Evolutionary conservation across 352 stramenopile species (phyloP), one percentile per base, ranked within the genome.

Genomic region (Globisporangium lucens): DNA sequence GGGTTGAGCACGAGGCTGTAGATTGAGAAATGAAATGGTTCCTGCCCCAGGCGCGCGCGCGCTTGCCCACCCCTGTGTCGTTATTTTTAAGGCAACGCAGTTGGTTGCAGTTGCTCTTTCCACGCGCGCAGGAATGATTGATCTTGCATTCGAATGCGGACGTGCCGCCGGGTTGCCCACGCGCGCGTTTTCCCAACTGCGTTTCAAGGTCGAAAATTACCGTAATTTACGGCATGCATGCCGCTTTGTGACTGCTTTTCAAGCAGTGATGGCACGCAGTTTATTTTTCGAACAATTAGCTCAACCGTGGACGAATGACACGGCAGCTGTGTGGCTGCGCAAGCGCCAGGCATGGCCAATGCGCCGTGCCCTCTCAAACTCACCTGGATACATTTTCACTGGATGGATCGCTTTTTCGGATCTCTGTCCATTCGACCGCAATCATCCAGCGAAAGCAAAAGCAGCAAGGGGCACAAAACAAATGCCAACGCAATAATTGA

Each of bases 21-120:
- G 74, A 83, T 85, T 85, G 67, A 66, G 73, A 67, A 87, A 83
- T 87, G 79, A 81, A 67, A 67, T 51, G 65, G 38, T 74, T 41
- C 29, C 47, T 36, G 53, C 53, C 53, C 67, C 15, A n/a, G 59
- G 57, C 43, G 61, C 41, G 65, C 49, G 64, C 35, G 49, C 57
- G 4, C 41, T 51, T 22, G 17, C 17, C 17, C 24, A 56, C 8
- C 30, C n/a, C 43, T 13, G 47, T 56, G 36, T 22, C 51, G 66
- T 78, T 82, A 75, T 79, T 82, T 79, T 75, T 75, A 66, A 56
- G 66, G 65, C 57, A 35, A 36, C 64, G 63, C 27, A 41, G 49
- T 49, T 67, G 49, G 49, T 66, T 67, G 58, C 57, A 61, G 58
- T 71, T 61, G 58, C 52, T 65, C 61, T 63, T 65, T 51, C 43